phyloP scores from a whole-genome alignment of 192 early-diverging fungal species.

The Chytriomyces sp. region DNA sequence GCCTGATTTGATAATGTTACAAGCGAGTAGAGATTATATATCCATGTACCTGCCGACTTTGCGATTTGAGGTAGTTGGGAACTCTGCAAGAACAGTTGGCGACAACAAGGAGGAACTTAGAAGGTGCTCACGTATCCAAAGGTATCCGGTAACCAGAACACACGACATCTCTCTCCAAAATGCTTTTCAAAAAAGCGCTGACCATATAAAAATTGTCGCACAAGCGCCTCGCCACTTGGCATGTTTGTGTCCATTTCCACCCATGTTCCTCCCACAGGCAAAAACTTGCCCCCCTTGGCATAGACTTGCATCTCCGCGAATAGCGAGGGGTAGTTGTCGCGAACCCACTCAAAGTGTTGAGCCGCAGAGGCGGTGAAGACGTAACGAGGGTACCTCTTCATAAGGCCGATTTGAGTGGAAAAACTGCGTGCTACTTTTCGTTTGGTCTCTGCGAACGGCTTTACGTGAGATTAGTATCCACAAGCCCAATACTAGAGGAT shows the following conservation, averaged over 20 bases:
- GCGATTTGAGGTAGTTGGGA: conserved; percentile 87
- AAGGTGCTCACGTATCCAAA: conserved; percentile 30
- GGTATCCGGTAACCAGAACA: conserved; percentile 85
- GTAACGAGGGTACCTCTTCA: conserved; percentile 89
- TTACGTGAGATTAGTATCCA: conserved; percentile 70
- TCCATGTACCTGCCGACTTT: conserved; percentile 53
- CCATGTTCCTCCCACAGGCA: conserved; percentile 96
- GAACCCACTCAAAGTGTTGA: conserved; percentile 94
- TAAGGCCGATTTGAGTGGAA: conserved; percentile 49
- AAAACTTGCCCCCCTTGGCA: conserved; percentile 73
- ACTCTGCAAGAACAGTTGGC: neutral
- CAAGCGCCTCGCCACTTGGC: conserved; percentile 89
- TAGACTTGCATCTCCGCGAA: conserved; percentile 75
- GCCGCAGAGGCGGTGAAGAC: conserved; percentile 93
- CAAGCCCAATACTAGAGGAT: neutral
- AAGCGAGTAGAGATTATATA: neutral
- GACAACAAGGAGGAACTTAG: neutral
- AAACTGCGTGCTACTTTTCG: conserved; percentile 69
- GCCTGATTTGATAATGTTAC: neutral
- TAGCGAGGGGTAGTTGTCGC: conserved; percentile 76
- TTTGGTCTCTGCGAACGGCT: conserved; percentile 98
- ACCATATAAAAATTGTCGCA: conserved; percentile 90
- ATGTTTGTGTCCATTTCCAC: conserved; percentile 99
- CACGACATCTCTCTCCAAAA: conserved; percentile 47
- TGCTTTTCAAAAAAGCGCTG: conserved; percentile 80